These are phyloP conservation scores for Endoconidiophora polonica DNA, from an alignment of 2,329 filamentous ascomycete genomes.

Conservation along the genomic window DNA sequence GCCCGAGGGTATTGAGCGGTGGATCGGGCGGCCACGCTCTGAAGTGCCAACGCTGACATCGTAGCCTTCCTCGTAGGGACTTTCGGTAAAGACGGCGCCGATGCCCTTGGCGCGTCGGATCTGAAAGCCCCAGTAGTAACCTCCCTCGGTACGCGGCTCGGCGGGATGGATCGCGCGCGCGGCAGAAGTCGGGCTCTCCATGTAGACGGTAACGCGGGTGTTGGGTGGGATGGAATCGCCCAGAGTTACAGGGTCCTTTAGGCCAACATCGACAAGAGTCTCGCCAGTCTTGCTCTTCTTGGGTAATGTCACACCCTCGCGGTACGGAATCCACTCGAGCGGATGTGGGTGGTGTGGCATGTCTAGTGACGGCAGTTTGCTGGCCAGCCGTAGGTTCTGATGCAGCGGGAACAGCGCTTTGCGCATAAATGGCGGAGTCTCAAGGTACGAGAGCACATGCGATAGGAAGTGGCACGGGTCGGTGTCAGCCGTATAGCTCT, in stretches of 20 bases:
- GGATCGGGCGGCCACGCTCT: conserved; percentile 47
- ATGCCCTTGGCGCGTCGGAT: conserved; percentile 51
- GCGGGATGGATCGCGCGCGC: conserved; percentile 38
- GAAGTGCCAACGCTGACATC: conserved; percentile 72
- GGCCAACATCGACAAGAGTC: conserved; percentile 42
- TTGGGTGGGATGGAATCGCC: conserved; percentile 46
- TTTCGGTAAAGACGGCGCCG: conserved; percentile 61
- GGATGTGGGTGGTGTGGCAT: conserved; percentile 69
- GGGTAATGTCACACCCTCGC: conserved; percentile 53
- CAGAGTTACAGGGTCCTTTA: conserved; percentile 39
- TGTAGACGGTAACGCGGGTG: conserved; percentile 57
- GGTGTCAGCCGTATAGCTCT: conserved; percentile 48
- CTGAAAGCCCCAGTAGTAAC: conserved; percentile 76
- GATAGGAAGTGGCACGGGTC: conserved; percentile 68
- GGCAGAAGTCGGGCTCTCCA: conserved; percentile 37
- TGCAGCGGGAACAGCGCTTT: conserved; percentile 61
- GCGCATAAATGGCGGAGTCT: conserved; percentile 70
- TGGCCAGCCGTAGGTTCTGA: conserved; percentile 57
- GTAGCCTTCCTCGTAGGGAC: conserved; percentile 59
- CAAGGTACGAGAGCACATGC: conserved; percentile 65
- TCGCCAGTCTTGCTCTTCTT: conserved; percentile 24
- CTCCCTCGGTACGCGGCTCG: conserved; percentile 53
- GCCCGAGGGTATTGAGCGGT: conserved; percentile 25
- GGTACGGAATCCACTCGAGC: conserved; percentile 63
- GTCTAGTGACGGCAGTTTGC: conserved; percentile 59